Evolutionary conservation across 805 yeast species (phyloP).

Genomic region (Metschnikowia noctiluminum): DNA sequence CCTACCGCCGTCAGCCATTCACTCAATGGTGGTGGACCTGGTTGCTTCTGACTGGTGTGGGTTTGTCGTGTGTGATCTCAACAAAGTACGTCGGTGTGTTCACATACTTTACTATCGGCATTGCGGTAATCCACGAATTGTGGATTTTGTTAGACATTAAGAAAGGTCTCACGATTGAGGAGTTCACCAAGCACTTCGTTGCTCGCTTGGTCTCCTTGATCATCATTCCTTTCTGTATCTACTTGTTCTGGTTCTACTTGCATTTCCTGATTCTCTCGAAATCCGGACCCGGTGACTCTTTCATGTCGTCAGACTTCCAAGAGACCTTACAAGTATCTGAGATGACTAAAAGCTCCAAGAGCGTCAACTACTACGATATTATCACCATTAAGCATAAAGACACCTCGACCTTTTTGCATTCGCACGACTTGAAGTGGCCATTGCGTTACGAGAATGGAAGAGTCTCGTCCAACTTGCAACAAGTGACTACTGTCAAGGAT

Average conservation of each 20-base stretch:
- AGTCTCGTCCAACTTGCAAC: conserved; percentile 90
- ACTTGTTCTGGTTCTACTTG: conserved; percentile 85
- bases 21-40: conserved; percentile 78
- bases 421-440: conserved; percentile 75
- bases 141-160: conserved; percentile 81
- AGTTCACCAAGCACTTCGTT: conserved; percentile 63
- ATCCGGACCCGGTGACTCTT: conserved; percentile 94
- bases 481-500: conserved; percentile 68
- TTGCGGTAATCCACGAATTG: conserved; percentile 79
- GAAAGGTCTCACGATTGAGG: conserved; percentile 57
- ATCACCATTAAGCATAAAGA: conserved; percentile 78
- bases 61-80: conserved; percentile 87
- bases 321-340: conserved; percentile 86
- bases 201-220: conserved; percentile 73
- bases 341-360: conserved; percentile 64
- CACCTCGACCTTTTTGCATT: conserved; percentile 77
- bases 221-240: conserved; percentile 75
- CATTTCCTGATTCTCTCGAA: conserved; percentile 78
- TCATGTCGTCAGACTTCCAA: conserved; percentile 95
- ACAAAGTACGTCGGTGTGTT: conserved; percentile 96
- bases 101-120: conserved; percentile 84
- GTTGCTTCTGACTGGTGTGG: conserved; percentile 79
- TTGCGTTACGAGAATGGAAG: conserved; percentile 95
- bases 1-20: conserved; percentile 64
- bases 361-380: conserved; percentile 70